A percentile compares a stretch with the other conserved stretches of the same genome.
Conservation (phyloP, 106 monocot species). For the Posidonia australis region DNA sequence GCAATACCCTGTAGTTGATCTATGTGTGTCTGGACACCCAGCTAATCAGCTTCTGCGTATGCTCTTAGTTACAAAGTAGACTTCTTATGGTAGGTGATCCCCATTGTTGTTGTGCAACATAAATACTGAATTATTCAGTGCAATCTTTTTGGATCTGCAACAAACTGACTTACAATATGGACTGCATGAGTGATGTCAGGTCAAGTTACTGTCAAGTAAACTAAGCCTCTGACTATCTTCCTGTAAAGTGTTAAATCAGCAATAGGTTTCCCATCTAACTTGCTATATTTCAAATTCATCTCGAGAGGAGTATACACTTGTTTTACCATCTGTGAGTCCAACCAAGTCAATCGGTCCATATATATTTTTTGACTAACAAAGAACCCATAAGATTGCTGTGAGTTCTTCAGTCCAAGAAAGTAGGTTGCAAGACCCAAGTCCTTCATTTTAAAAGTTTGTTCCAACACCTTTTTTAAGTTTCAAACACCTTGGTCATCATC, state of each 20-base stretch:
- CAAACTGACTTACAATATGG: constrained; percentile 20
- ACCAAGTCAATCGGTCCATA: background rate
- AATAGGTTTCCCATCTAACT: no score
- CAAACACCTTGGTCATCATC: constrained; percentile 7
- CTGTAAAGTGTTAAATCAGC: no score
- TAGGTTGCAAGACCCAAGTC: constrained; percentile 19
- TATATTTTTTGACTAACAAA: constrained; percentile 25
- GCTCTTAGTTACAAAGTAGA: background rate
- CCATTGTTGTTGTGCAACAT: constrained; percentile 4
- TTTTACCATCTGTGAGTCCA: constrained; percentile 4
- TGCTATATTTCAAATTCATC: constrained; percentile 2
- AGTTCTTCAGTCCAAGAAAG: constrained; percentile 15
- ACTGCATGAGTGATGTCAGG: constrained; percentile 22
- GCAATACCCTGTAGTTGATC: constrained; percentile 2
- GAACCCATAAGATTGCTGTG: background rate
- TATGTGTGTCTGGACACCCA: background rate
- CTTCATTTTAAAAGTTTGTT: no score
- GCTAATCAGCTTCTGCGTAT: background rate
- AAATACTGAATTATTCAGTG: constrained; percentile 17
- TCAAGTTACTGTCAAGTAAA: constrained; percentile 16
- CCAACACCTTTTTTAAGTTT: constrained; percentile 3
- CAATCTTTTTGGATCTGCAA: constrained; percentile 1
- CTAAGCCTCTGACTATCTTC: constrained; percentile 10
- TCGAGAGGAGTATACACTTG: constrained; percentile 9
- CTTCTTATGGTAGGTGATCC: background rate